These are phyloP conservation scores for Rosa lucieae DNA, from an alignment of 306 rosid genomes.

Conservation along the genomic window DNA sequence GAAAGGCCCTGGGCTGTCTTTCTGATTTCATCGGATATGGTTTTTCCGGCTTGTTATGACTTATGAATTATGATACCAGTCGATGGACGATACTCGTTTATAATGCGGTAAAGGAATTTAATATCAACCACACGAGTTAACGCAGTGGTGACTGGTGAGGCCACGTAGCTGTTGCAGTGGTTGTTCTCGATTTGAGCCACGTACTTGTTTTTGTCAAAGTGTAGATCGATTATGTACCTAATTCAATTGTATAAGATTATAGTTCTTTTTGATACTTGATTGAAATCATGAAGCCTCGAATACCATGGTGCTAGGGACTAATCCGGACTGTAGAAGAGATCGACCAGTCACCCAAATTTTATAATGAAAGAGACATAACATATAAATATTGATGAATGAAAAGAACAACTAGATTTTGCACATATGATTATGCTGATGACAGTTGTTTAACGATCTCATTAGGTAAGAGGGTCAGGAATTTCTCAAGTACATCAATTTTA, in stretches of 20 bases:
- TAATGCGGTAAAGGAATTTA: too few species aligned
- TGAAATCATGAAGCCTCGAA: neutral
- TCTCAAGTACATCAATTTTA: neutral
- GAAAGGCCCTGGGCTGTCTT: too few species aligned
- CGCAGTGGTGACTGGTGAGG: too few species aligned
- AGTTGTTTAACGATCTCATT: neutral
- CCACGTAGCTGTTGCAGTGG: too few species aligned
- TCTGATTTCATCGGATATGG: too few species aligned
- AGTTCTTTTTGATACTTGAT: neutral
- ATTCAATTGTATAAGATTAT: neutral
- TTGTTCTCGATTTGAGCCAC: too few species aligned
- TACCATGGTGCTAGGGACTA: constrained; percentile 7
- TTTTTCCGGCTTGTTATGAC: too few species aligned
- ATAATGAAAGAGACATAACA: neutral
- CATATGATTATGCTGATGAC: neutral
- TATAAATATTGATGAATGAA: neutral
- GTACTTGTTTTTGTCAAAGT: too few species aligned
- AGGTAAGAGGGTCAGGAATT: neutral
- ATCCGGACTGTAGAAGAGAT: constrained; percentile 8
- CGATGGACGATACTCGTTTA: too few species aligned
- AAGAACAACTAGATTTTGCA: neutral
- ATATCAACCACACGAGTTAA: too few species aligned
- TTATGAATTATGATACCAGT: too few species aligned
- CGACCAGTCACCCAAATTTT: neutral
- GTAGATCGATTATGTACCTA: too few species aligned